Percentiles rank a stretch among this genome's conserved stretches.
Evolutionary conservation across 352 stramenopile species (phyloP).

Genomic region (Globisporangium irregulare): DNA sequence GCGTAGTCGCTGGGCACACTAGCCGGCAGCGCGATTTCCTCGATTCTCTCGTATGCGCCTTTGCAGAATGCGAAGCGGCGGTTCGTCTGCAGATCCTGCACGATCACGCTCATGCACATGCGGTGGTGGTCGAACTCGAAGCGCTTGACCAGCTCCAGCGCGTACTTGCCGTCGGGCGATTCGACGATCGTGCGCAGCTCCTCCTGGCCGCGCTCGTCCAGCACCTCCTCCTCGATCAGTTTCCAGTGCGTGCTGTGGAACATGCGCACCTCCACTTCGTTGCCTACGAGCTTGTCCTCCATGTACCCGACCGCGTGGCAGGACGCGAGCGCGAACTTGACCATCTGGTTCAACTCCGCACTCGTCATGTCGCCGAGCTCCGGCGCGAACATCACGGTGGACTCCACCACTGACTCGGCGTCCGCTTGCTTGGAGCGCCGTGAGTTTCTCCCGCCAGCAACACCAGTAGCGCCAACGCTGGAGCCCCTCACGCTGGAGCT

Average conservation of each 20-base stretch:
- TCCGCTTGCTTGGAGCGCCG: not conserved
- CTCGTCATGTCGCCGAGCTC: constrained; percentile 19
- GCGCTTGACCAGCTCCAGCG: constrained; percentile 64
- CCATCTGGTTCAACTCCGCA: constrained; percentile 13
- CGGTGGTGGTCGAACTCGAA: constrained; percentile 86
- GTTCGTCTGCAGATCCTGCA: constrained; percentile 35
- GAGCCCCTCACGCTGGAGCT: not conserved
- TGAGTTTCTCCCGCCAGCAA: not conserved
- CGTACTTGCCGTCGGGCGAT: constrained; percentile 10
- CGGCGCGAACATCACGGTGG: constrained; percentile 8
- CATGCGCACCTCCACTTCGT: constrained; percentile 73
- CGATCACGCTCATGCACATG: constrained; percentile 84
- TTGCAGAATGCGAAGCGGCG: constrained; percentile 68
- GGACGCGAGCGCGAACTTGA: constrained; percentile 42
- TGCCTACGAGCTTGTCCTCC: constrained; percentile 54
- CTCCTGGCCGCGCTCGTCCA: constrained; percentile 25
- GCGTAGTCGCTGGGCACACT: constrained; percentile 66
- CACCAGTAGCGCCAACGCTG: not conserved
- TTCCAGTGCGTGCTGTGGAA: constrained; percentile 58
- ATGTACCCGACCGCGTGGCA: constrained; percentile 67
- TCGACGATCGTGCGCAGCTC: constrained; percentile 18
- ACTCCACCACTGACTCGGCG: not conserved
- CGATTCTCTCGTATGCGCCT: constrained; percentile 73
- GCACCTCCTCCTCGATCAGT: constrained; percentile 26
- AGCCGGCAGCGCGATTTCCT: constrained; percentile 34